These are phyloP conservation scores for Isoetes taiwanensis DNA, from an alignment of 75 land plant species.

Conservation along the genomic window DNA sequence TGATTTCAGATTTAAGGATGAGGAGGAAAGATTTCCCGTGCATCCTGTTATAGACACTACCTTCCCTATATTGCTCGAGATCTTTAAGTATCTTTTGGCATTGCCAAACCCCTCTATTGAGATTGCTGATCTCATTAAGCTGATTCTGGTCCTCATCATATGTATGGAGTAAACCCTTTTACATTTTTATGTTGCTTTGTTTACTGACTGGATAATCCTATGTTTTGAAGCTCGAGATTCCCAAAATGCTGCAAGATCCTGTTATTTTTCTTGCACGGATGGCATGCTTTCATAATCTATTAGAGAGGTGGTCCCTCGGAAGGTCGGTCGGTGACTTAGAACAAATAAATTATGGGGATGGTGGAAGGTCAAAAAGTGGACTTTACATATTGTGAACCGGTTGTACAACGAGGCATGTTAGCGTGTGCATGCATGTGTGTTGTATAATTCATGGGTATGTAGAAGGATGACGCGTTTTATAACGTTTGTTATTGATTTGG, in stretches of 20 bases:
- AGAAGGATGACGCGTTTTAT: too few relatives aligned
- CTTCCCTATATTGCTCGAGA: constrained; percentile 63
- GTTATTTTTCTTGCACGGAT: constrained; percentile 82
- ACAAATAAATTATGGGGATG: constrained; percentile 89
- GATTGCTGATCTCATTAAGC: constrained; percentile 85
- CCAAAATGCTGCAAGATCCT: constrained; percentile 72
- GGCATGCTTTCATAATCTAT: constrained; percentile 59
- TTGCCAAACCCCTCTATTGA: constrained; percentile 70
- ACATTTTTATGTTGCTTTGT: too few relatives aligned
- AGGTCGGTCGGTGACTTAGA: constrained; percentile 93
- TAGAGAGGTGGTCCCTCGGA: constrained; percentile 91
- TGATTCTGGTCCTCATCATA: constrained; percentile 98
- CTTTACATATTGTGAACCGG: constrained; percentile 84
- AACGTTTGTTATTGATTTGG: too few relatives aligned
- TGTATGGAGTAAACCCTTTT: constrained; percentile 56
- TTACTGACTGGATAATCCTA: too few relatives aligned
- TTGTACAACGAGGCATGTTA: constrained; percentile 84
- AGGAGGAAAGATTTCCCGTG: constrained; percentile 79
- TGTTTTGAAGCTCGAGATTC: constrained; percentile 69
- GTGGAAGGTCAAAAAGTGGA: constrained; percentile 99
- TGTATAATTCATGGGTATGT: too few relatives aligned
- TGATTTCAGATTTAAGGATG: constrained; percentile 73
- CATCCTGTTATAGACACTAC: constrained; percentile 71
- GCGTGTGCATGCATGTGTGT: too few relatives aligned
- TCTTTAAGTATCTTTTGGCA: constrained; percentile 66